phyloP scores from a whole-genome alignment of 1,139 yeast genomes.

The Yamadazyma sp. region DNA sequence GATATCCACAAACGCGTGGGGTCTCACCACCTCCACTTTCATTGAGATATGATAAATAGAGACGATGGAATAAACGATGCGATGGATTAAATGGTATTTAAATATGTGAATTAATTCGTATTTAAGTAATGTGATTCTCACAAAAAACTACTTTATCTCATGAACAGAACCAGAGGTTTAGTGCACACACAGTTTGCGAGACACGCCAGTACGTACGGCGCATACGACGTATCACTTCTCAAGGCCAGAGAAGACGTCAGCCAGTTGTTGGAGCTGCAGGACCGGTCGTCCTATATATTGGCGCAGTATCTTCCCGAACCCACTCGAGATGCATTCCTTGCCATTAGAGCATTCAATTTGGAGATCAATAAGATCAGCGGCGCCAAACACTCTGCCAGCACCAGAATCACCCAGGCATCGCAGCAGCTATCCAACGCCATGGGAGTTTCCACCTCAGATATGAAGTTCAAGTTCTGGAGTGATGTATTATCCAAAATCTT shows the following conservation, averaged over 20 bases:
- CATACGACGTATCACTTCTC: constrained; percentile 8
- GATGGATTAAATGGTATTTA: too few species aligned
- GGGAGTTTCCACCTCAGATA: constrained; percentile 49
- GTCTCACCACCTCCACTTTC: constrained; percentile 34
- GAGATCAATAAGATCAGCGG: constrained; percentile 61
- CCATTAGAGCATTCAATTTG: constrained; percentile 65
- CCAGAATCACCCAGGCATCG: constrained; percentile 33
- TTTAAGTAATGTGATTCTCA: too few species aligned
- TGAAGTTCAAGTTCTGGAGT: constrained; percentile 64
- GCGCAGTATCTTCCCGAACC: constrained; percentile 72
- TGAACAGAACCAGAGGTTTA: too few species aligned
- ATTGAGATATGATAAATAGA: constrained; percentile 15
- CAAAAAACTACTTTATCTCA: too few species aligned
- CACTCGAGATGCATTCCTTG: constrained; percentile 65
- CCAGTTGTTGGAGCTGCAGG: constrained; percentile 44
- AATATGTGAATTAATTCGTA: too few species aligned
- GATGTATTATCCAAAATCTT: constrained; percentile 48
- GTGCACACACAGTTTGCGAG: too few species aligned
- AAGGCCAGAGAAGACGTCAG: constrained; percentile 47
- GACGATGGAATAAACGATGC: too few species aligned
- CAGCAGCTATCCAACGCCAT: constrained; percentile 27
- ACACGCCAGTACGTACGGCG: too few species aligned
- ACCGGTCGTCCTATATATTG: constrained; percentile 65
- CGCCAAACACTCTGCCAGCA: constrained; percentile 42
- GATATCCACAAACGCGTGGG: constrained; percentile 58